Evolutionary conservation across 495 filamentous ascomycete species (phyloP).

Genomic region (Tuber brumale): DNA sequence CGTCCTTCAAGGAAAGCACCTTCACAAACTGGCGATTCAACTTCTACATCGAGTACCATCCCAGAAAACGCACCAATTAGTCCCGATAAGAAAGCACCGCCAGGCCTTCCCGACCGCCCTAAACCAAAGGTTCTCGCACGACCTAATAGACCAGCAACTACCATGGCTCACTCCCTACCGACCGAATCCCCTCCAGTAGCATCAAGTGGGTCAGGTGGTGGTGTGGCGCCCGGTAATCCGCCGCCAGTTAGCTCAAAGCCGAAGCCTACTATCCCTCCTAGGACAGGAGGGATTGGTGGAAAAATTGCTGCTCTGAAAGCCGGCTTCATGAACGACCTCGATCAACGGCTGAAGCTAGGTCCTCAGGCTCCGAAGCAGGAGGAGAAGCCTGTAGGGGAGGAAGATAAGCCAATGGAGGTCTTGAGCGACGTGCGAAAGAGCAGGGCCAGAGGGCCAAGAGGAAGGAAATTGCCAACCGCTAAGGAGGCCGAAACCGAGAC

Average conservation of each 20-base stretch:
- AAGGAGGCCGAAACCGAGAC: constrained; percentile 11
- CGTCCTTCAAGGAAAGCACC: constrained; percentile 37
- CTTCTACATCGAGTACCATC: constrained; percentile 23
- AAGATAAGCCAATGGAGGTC: constrained; percentile 65
- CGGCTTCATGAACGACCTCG: constrained; percentile 83
- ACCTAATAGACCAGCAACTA: constrained; percentile 52
- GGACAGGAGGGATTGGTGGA: constrained; percentile 56
- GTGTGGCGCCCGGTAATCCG: constrained; percentile 12
- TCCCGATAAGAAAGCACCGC: constrained; percentile 48
- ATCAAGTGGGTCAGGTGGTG: background rate
- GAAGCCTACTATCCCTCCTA: constrained; percentile 74
- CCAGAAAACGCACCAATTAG: constrained; percentile 42
- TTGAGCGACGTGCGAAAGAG: constrained; percentile 82
- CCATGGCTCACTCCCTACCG: constrained; percentile 42
- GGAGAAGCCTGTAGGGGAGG: constrained; percentile 51
- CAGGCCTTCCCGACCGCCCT: constrained; percentile 59
- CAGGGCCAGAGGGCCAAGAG: constrained; percentile 76
- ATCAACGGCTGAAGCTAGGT: constrained; percentile 73
- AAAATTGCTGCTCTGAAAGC: constrained; percentile 89
- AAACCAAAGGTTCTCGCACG: constrained; percentile 70
- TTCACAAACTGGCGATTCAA: constrained; percentile 14
- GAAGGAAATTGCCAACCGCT: constrained; percentile 48
- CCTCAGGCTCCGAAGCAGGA: constrained; percentile 67
- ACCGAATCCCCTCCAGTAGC: constrained; percentile 44
- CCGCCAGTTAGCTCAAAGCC: constrained; percentile 45